phyloP scores from a whole-genome alignment of 2,329 filamentous ascomycete genomes.

The Volutella citrinella region DNA sequence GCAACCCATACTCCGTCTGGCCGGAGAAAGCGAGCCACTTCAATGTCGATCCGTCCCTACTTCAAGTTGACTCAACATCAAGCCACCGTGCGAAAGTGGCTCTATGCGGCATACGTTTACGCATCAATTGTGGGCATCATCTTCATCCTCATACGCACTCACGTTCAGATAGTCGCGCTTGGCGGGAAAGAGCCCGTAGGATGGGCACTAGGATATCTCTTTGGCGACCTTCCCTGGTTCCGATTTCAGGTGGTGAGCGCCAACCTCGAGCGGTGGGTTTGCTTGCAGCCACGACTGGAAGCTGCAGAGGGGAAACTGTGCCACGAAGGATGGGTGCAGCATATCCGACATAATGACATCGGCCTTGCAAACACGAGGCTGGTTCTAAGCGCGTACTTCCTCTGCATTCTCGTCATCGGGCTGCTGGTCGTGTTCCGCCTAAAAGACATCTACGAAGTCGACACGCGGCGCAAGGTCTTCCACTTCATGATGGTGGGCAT shows the following conservation, averaged over 20 bases:
- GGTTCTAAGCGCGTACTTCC: conserved; percentile 70
- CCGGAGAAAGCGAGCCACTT: conserved; percentile 62
- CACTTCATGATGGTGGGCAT: conserved; percentile 98
- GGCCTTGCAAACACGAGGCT: conserved; percentile 83
- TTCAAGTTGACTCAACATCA: conserved; percentile 77
- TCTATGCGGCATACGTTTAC: conserved; percentile 81
- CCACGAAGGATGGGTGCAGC: conserved; percentile 58
- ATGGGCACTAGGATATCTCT: conserved; percentile 87
- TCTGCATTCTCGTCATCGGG: conserved; percentile 65
- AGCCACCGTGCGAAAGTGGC: conserved; percentile 73
- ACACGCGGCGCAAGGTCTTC: conserved; percentile 94
- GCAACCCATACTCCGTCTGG: conserved; percentile 59
- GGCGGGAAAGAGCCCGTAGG: conserved; percentile 76
- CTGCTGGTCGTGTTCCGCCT: conserved; percentile 73
- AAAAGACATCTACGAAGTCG: conserved; percentile 79
- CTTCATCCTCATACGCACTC: conserved; percentile 66
- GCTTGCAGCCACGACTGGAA: conserved; percentile 53
- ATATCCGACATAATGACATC: conserved; percentile 60
- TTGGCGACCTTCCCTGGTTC: conserved; percentile 73
- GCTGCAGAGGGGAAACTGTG: conserved; percentile 36
- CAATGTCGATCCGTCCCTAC: conserved; percentile 67
- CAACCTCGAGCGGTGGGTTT: conserved; percentile 73
- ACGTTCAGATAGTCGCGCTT: conserved; percentile 67
- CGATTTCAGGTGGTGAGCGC: conserved; percentile 67
- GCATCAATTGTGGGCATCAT: conserved; percentile 62